Base-by-base conservation (phyloP, 495 filamentous ascomycete genomes). In the Penicilliopsis zonata region DNA sequence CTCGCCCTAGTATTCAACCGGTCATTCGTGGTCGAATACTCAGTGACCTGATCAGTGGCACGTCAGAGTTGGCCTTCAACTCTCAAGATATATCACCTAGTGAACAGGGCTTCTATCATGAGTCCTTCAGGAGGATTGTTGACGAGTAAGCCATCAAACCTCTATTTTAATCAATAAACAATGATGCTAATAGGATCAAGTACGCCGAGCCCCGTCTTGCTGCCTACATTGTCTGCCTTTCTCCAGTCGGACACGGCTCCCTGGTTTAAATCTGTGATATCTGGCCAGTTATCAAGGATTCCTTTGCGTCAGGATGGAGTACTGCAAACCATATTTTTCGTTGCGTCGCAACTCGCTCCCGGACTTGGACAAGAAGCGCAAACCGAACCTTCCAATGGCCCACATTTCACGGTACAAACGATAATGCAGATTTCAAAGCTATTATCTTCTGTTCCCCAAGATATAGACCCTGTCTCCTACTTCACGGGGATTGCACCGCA, bases 381-480 rank as follows among this genome's bases (percentile, higher is more conserved):
- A 26, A 37, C 22, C 12, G 48, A 56, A 22, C 39, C 40, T 14
- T 55, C 57, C 2, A 52, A 41, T 33, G 80, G 78, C 0, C 70
- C 78, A 2, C 70, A 69, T 37, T 74, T 88, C 18, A 80, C 82
- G 2, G 69, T 79, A 16, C 80, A 86, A 46, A 77, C 78, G 1
- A 63, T 88, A 8, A 73, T 72, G 45, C 66, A 81, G 38, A 75
- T 74, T 4, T 72, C 73, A 0, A 66, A 61, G 8, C 50, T 86
- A 8, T 54, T 88, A 2, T 72, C 77, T 1, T 63, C 69, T 9
- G 69, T 77, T 0, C 80, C 82, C 0, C 59, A 65, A 12, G 65
- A 62, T 8, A 65, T 82, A 39, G 49, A 68, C 2, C 50, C 76
- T 3, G 49, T 63, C 7, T 37, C 44, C 13, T 87, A 79, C 64